phyloP scores from a whole-genome alignment of 2,329 filamentous ascomycete species.

The Paracorniculantispora psalliotae region DNA sequence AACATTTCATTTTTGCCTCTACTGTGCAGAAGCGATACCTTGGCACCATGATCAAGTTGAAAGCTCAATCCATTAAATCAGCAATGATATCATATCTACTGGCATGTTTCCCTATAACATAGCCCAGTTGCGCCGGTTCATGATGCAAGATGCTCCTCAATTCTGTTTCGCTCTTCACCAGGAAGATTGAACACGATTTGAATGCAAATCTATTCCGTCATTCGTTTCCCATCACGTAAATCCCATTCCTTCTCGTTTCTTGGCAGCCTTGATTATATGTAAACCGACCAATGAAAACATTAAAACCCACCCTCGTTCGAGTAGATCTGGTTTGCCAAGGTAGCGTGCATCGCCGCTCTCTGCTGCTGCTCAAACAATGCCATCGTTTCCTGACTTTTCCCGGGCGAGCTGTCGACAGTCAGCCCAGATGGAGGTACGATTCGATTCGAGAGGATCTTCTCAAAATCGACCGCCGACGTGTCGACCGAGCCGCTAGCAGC shows the following conservation, averaged over 20 bases:
- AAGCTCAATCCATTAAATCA: not conserved
- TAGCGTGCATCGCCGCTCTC: not conserved
- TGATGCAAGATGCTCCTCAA: not conserved
- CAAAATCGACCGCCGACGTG: slow-evolving; percentile 30
- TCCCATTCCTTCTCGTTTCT: not conserved
- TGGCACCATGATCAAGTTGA: not conserved
- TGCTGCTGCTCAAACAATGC: not conserved
- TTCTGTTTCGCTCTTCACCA: not conserved
- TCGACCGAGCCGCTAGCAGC: slow-evolving; percentile 29
- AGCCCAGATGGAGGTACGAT: slow-evolving; percentile 10
- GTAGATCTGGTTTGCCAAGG: slow-evolving; percentile 18
- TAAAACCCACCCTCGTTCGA: not conserved
- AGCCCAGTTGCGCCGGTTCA: not conserved
- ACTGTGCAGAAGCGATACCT: not conserved
- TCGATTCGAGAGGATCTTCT: slow-evolving; percentile 39
- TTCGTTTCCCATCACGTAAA: too few relatives aligned
- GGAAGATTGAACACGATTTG: not conserved
- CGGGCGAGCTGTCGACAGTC: not conserved
- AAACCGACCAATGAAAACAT: not conserved
- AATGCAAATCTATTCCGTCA: not conserved
- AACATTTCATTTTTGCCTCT: not conserved
- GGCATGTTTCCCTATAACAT: not conserved
- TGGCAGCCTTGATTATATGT: not conserved
- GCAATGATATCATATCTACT: not conserved
- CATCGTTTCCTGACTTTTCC: not conserved